Evolutionary conservation across 495 filamentous ascomycete genomes (phyloP), one percentile per base, ranked within the genome.

Genomic region (Gamarada debralockiae): DNA sequence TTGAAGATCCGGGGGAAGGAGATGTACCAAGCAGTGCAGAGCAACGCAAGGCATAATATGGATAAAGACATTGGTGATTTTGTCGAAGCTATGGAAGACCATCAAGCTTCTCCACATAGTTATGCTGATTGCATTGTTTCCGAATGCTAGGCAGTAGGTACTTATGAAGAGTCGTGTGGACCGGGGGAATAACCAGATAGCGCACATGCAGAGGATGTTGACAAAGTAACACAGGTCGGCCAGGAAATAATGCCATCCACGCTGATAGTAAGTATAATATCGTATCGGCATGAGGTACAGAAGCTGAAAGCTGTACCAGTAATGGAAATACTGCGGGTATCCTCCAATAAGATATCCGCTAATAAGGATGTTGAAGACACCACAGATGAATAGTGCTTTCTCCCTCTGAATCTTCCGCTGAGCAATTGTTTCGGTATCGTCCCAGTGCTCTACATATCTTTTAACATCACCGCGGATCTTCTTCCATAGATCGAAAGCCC

Each of bases 21-120:
- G 73, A 63, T 97, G 92, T 36, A 93, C 86, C 23, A 96, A 73
- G 62, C 89, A 93, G 69, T 97, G 92, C 43, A 96, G 75, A 24
- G 90, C 85, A 7, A 86, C 89, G 42, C 89, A 91, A 2, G 92
- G 92, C 90, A 96, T 96, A 59, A 97, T 93, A 69, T 97, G 92
- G 56, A 97, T 95, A 71, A 97, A 96, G 27, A 96, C 70, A 65
- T 85, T 89, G 39, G 89, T 90, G 48, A 95, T 78, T 67, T 97
- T 97, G 72, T 97, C 92, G 68, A 96, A 81, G 54, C 87, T 91
- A 70, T 97, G 92, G 71, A 97, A 96, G 40, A 97, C 92, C 67
- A 97, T 76, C 20, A 89, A 95, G 67, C 96, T 97, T 50, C 92
- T 83, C 92, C 92, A 97, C 91, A 97, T 96, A 55, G 92, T 92